Conservation (phyloP, 1,284 basidiomycete genomes). For the Entoloma clypeatum region DNA sequence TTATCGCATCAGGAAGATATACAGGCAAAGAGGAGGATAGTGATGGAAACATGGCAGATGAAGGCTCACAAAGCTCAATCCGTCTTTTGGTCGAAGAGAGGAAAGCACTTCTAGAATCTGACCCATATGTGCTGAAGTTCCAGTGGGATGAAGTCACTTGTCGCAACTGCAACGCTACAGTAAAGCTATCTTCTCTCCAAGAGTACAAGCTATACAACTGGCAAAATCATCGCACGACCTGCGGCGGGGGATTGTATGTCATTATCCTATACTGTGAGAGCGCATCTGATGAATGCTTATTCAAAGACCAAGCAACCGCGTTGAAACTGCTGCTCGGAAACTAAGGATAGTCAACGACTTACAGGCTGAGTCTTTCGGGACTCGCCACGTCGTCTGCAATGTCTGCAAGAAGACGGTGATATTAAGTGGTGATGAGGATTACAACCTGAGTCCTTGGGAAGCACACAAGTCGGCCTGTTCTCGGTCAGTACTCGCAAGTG, state of each 20-base stretch:
- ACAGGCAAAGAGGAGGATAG: constrained; percentile 22
- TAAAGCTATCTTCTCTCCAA: constrained; percentile 40
- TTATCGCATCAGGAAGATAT: constrained; percentile 2
- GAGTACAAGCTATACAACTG: constrained; percentile 49
- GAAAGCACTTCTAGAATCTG: constrained; percentile 47
- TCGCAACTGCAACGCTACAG: constrained; percentile 56
- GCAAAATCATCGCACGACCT: constrained; percentile 46
- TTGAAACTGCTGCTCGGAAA: constrained; percentile 57
- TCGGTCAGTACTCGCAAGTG: constrained; percentile 32
- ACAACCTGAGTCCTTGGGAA: constrained; percentile 55
- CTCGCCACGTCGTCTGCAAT: constrained; percentile 45
- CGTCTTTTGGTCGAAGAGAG: constrained; percentile 43
- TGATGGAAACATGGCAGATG: constrained; percentile 19
- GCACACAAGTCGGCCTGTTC: constrained; percentile 52
- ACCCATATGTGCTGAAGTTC: constrained; percentile 46
- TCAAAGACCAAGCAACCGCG: constrained; percentile 42
- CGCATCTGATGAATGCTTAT: neutral
- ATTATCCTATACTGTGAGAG: constrained; percentile 11
- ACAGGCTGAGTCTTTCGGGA: constrained; percentile 46
- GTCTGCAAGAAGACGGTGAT: constrained; percentile 42
- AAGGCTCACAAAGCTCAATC: constrained; percentile 7
- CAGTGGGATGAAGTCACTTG: constrained; percentile 52
- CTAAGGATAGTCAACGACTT: constrained; percentile 57
- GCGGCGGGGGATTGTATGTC: constrained; percentile 40
- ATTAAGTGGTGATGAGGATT: constrained; percentile 47